Evolutionary conservation across 2,329 filamentous ascomycete genomes (phyloP).

Genomic region (Fusarium transvaalense): DNA sequence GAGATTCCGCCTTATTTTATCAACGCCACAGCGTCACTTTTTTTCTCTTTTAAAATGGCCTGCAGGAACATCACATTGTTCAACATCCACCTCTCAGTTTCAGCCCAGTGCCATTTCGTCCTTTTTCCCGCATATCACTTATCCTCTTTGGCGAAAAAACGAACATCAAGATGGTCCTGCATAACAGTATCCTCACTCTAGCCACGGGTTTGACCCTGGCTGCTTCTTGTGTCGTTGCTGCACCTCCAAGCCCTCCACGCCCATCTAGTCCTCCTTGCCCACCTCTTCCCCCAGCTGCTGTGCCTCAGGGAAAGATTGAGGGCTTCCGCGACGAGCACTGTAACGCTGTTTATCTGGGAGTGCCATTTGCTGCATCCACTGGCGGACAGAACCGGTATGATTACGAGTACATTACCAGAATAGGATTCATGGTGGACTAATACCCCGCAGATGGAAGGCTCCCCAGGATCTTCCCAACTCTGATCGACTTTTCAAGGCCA

Average conservation of each 20-base stretch:
- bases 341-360: constrained; percentile 55
- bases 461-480: constrained; percentile 39
- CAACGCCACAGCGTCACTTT: background rate
- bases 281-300: constrained; percentile 24
- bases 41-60: constrained; percentile 4
- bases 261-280: background rate
- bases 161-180: constrained; percentile 36
- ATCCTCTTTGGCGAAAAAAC: background rate
- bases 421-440: constrained; percentile 12
- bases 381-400: constrained; percentile 54
- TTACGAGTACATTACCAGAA: background rate
- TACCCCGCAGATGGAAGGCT: constrained; percentile 37
- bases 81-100: background rate
- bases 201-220: constrained; percentile 34
- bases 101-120: constrained; percentile 21
- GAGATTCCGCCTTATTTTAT: constrained; percentile 5
- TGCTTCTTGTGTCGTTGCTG: constrained; percentile 23
- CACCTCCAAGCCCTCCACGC: background rate
- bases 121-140: constrained; percentile 3
- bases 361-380: constrained; percentile 57
- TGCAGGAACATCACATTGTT: background rate
- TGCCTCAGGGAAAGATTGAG: constrained; percentile 51
- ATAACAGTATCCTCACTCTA: constrained; percentile 14
- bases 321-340: constrained; percentile 53
- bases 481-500: constrained; percentile 22